Conservation (phyloP, 345 rosid genomes). For the Lepidium aucheri region DNA sequence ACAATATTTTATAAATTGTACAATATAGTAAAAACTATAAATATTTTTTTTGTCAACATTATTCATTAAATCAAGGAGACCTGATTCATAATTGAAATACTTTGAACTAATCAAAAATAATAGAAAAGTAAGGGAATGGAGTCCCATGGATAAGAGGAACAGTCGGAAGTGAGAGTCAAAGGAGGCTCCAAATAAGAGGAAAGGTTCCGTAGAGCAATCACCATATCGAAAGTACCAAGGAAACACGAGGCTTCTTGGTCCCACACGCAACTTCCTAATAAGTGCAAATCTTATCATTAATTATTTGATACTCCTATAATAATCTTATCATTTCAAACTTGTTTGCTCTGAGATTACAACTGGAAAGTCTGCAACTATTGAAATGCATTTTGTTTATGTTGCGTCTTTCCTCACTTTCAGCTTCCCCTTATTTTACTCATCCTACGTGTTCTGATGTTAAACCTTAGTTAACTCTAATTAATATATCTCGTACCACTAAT, state of each 20-base stretch:
- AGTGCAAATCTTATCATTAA: background rate
- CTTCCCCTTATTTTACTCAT: constrained; percentile 8
- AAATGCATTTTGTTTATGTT: background rate
- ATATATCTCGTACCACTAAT: no score
- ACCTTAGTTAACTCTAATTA: background rate
- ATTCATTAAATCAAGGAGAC: no score
- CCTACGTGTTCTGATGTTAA: constrained; percentile 1
- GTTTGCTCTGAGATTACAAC: constrained; percentile 8
- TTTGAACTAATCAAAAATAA: no score
- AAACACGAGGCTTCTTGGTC: constrained; percentile 11
- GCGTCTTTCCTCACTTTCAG: constrained; percentile 17
- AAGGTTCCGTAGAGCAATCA: constrained; percentile 16
- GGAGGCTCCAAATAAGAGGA: constrained; percentile 17
- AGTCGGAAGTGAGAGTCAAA: constrained; percentile 11
- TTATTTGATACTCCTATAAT: background rate
- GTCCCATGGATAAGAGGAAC: constrained; percentile 19
- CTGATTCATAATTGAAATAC: no score
- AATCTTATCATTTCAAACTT: background rate
- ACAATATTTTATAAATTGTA: no score
- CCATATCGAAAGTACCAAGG: constrained; percentile 20
- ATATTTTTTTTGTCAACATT: no score
- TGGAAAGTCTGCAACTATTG: background rate
- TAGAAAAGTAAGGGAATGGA: background rate
- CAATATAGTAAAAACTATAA: no score
- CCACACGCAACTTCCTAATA: constrained; percentile 17